Conservation (phyloP, 176 grass and related monocot species). For the Oryza rufipogon region DNA sequence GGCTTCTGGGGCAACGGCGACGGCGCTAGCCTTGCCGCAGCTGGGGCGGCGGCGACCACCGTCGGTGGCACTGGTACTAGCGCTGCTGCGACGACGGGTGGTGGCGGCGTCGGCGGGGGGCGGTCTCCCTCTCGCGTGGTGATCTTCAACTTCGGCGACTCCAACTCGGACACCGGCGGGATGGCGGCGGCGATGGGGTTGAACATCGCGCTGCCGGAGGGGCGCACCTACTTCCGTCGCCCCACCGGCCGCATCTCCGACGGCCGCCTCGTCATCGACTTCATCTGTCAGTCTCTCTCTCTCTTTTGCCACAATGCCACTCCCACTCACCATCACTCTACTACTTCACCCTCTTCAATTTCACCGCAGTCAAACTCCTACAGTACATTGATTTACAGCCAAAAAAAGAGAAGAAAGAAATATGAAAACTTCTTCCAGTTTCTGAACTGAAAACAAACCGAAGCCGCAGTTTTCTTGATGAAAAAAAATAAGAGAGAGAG, state of each 20-base stretch:
- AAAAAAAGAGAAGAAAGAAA: background rate
- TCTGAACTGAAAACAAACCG: background rate
- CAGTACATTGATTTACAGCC: too few species aligned
- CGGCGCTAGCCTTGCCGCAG: background rate
- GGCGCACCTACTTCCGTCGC: slow-evolving; percentile 58
- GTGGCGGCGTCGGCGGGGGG: too few species aligned
- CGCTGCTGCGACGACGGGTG: too few species aligned
- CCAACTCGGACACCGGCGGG: slow-evolving; percentile 92
- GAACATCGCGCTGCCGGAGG: slow-evolving; percentile 50
- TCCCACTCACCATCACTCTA: background rate
- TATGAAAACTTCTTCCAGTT: background rate
- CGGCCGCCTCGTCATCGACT: slow-evolving; percentile 90
- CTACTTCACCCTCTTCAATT: background rate
- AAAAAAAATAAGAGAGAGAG: background rate
- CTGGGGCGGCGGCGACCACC: background rate
- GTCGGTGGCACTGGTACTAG: too few species aligned
- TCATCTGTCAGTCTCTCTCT: slow-evolving; percentile 62
- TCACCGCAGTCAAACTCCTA: background rate
- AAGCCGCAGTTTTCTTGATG: background rate
- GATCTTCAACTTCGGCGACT: slow-evolving; percentile 94
- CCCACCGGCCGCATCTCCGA: slow-evolving; percentile 73
- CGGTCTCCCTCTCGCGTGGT: slow-evolving; percentile 22
- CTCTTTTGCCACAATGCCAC: too few species aligned
- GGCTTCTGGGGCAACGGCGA: slow-evolving; percentile 14
- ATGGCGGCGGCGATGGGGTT: slow-evolving; percentile 60